Conservation (phyloP, 768 basidiomycete species). For the Tulasnella sp. region DNA sequence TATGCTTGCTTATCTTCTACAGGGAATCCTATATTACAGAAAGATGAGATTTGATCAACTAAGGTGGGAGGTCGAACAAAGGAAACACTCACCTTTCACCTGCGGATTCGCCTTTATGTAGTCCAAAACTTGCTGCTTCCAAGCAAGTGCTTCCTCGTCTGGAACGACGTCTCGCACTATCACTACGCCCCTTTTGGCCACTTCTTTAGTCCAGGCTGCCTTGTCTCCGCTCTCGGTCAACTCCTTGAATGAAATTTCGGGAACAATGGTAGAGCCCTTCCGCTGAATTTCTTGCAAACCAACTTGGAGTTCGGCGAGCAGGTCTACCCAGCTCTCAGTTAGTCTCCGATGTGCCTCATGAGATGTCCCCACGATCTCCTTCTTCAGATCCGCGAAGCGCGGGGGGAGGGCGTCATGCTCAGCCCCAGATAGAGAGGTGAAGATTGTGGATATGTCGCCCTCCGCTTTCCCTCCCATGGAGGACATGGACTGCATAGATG, state of each 20-base stretch:
- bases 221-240: slow-evolving; percentile 35
- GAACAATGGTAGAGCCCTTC: slow-evolving; percentile 54
- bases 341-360: slow-evolving; percentile 41
- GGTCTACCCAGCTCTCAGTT: slow-evolving; percentile 52
- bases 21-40: slow-evolving; percentile 55
- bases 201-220: slow-evolving; percentile 31
- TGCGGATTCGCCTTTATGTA: slow-evolving; percentile 35
- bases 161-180: slow-evolving; percentile 58
- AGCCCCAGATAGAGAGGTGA: slow-evolving; percentile 46
- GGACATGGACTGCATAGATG: not conserved
- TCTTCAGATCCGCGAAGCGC: slow-evolving; percentile 61
- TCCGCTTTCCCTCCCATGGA: slow-evolving; percentile 26
- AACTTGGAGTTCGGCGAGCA: slow-evolving; percentile 49
- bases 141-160: slow-evolving; percentile 36
- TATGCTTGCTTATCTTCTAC: slow-evolving; percentile 64
- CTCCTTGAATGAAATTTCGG: slow-evolving; percentile 47
- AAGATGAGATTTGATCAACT: not conserved
- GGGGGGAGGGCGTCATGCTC: slow-evolving; percentile 47
- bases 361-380: slow-evolving; percentile 42
- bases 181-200: slow-evolving; percentile 54
- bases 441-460: slow-evolving; percentile 49
- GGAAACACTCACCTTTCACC: slow-evolving; percentile 33
- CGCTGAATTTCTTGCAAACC: slow-evolving; percentile 49
- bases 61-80: not conserved
- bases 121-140: slow-evolving; percentile 45